Conservation (phyloP, 371 early-diverging fungal species). For the Conidiobolus coronatus region DNA sequence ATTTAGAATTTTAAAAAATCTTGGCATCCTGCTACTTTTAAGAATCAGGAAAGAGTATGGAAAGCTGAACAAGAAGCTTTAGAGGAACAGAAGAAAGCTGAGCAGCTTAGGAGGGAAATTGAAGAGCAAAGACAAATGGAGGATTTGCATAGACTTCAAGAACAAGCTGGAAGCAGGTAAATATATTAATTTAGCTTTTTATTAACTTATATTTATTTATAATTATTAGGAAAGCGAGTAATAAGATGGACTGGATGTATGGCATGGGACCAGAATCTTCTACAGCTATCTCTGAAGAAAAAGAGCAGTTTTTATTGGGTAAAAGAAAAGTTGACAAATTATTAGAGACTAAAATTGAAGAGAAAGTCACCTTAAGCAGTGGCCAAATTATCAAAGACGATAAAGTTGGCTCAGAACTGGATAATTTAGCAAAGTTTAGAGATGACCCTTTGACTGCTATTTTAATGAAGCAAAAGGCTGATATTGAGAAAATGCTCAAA, state of each 20-base stretch:
- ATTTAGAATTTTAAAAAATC: conserved; percentile 74
- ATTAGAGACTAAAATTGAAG: conserved; percentile 22
- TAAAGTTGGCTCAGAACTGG: conserved; percentile 56
- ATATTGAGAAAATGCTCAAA: conserved; percentile 45
- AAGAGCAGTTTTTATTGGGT: conserved; percentile 80
- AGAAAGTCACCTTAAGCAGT: background rate
- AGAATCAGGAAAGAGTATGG: conserved; percentile 82
- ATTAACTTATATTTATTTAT: background rate
- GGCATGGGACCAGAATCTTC: conserved; percentile 28
- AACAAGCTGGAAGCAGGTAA: conserved; percentile 39
- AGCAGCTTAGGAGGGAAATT: conserved; percentile 74
- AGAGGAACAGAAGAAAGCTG: conserved; percentile 67
- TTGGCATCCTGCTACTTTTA: conserved; percentile 86
- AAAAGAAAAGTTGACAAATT: conserved; percentile 55
- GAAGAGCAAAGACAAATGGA: conserved; percentile 71
- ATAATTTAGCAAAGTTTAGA: conserved; percentile 61
- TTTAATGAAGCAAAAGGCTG: conserved; percentile 59
- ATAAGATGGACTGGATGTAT: conserved; percentile 93
- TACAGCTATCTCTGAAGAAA: conserved; percentile 27
- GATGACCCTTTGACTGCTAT: conserved; percentile 84
- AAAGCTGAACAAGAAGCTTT: conserved; percentile 60
- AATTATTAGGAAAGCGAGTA: conserved; percentile 26
- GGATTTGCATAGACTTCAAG: conserved; percentile 65
- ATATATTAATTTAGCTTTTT: background rate
- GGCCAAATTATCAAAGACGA: conserved; percentile 13